Percentiles rank a stretch among this genome's conserved stretches.
Evolutionary conservation across 108 stramenopile species (phyloP).

Genomic region (Cyclotella atomus): DNA sequence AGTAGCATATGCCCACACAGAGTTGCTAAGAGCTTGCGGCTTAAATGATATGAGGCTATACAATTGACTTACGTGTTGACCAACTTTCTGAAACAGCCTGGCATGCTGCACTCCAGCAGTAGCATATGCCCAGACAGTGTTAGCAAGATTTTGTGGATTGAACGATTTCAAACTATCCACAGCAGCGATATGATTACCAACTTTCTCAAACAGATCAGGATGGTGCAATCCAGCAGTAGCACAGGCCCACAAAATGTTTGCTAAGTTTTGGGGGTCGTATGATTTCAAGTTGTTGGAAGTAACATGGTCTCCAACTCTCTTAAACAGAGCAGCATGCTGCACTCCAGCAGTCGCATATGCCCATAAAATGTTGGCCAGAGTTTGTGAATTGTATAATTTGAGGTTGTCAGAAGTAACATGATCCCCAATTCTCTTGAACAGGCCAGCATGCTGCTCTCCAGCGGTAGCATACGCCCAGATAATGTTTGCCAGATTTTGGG

Average conservation of each 20-base stretch:
- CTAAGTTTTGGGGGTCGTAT: neutral
- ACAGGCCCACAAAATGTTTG: constrained; percentile 2
- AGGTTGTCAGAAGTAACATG: neutral
- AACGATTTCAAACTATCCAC: neutral
- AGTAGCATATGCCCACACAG: constrained; percentile 13
- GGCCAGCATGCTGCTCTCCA: neutral
- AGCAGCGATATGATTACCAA: neutral
- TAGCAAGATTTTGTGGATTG: constrained; percentile 3
- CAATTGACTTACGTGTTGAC: neutral
- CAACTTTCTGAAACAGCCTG: neutral
- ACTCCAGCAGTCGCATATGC: neutral
- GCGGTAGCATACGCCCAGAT: neutral
- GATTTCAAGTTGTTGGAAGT: neutral
- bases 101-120: neutral
- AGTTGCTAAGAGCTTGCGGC: neutral
- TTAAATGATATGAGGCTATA: neutral
- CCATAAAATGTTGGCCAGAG: neutral
- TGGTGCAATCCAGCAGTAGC: neutral
- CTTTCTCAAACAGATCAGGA: neutral
- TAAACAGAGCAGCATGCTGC: neutral
- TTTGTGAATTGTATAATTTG: neutral
- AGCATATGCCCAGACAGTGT: constrained; percentile 6
- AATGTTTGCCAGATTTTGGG: constrained; percentile 2
- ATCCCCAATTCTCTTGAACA: neutral
- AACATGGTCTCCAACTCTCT: neutral